Percentiles rank a stretch among this genome's conserved stretches.
These are phyloP conservation scores for Ziziphus jujuba DNA, from an alignment of 306 rosid genomes.

Conservation along the genomic window DNA sequence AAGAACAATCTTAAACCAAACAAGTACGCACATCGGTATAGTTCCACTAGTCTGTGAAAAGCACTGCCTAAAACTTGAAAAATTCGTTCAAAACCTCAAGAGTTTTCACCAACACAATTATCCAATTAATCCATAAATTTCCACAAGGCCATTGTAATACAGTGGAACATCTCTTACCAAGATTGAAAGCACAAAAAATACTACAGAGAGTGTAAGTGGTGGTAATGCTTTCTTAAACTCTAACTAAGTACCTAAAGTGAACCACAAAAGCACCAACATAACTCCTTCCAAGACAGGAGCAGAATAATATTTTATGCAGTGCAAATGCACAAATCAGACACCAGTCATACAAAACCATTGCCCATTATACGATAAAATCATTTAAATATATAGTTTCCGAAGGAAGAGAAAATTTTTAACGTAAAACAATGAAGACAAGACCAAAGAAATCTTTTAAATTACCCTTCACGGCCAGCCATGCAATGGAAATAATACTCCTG, in stretches of 20 bases:
- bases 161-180: no score
- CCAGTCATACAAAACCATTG: not conserved
- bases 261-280: not conserved
- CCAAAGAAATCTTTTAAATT: conserved; percentile 27
- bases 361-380: not conserved
- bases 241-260: not conserved
- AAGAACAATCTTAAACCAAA: no score
- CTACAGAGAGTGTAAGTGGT: no score
- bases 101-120: no score
- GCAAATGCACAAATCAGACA: not conserved
- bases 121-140: no score
- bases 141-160: no score
- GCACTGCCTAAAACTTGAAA: no score
- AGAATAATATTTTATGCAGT: no score
- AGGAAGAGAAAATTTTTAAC: not conserved
- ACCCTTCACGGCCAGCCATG: conserved; percentile 99
- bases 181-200: no score
- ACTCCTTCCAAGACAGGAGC: not conserved
- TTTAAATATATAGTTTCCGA: not conserved
- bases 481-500: conserved; percentile 97
- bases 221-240: no score
- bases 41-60: not conserved
- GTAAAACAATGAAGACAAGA: not conserved
- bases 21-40: not conserved
- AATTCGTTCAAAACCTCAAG: no score